These are phyloP conservation scores for Senna siamea DNA, from an alignment of 306 rosid species.

Conservation along the genomic window DNA sequence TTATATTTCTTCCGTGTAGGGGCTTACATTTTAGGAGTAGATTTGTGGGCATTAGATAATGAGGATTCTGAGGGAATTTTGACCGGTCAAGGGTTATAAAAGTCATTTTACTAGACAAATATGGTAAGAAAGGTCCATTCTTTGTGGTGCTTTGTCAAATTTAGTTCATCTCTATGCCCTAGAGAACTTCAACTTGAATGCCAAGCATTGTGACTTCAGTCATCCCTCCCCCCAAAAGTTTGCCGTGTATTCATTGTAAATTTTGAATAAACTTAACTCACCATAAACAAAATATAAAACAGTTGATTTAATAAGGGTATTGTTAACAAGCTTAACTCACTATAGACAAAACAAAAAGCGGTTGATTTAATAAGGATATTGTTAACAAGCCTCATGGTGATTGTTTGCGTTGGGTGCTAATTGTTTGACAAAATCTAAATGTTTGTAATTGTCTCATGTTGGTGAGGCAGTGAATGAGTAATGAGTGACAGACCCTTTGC, in stretches of 20 bases:
- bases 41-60: slow-evolving; percentile 10
- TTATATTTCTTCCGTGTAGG: too few relatives aligned
- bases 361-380: too few relatives aligned
- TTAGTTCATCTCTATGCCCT: not conserved
- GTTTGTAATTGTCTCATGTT: not conserved
- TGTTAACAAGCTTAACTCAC: too few relatives aligned
- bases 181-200: not conserved
- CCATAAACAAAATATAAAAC: not conserved
- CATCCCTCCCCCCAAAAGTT: not conserved
- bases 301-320: slow-evolving; percentile 10
- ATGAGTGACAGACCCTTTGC: too few relatives aligned
- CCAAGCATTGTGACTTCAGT: not conserved
- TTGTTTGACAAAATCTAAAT: slow-evolving; percentile 10
- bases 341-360: too few relatives aligned
- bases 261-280: slow-evolving; percentile 22
- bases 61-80: slow-evolving; percentile 8
- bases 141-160: not conserved
- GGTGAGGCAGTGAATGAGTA: too few relatives aligned
- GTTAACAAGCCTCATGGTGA: slow-evolving; percentile 18
- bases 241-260: not conserved
- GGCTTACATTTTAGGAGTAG: not conserved
- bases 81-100: slow-evolving; percentile 11
- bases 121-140: not conserved
- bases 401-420: slow-evolving; percentile 19
- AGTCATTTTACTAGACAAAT: not conserved